These are phyloP conservation scores for Halteria grandinella DNA, from an alignment of 73 alveolate species.

Conservation along the genomic window DNA sequence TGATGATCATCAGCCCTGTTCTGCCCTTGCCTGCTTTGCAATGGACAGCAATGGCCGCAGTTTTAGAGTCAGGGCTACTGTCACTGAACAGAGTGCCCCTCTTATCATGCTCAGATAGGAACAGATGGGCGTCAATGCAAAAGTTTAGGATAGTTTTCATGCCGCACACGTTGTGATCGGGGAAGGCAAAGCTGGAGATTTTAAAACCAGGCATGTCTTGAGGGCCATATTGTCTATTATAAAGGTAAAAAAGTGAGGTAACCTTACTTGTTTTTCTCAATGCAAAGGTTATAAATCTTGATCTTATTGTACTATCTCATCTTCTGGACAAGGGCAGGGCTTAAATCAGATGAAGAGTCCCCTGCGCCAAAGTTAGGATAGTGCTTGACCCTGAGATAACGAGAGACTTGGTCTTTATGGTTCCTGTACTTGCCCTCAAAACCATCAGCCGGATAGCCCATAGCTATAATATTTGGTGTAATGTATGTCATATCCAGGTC, in stretches of 20 bases:
- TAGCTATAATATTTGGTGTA: slow-evolving; percentile 84
- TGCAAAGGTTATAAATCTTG: slow-evolving; percentile 87
- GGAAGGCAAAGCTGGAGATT: slow-evolving; percentile 76
- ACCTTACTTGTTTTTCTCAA: slow-evolving; percentile 54
- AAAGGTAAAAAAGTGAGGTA: no score
- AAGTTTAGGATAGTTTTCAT: slow-evolving; percentile 67
- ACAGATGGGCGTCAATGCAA: slow-evolving; percentile 76
- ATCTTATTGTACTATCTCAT: slow-evolving; percentile 67
- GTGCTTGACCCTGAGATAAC: slow-evolving; percentile 84
- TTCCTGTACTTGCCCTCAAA: slow-evolving; percentile 85
- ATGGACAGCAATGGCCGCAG: slow-evolving; percentile 79
- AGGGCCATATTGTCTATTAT: no score
- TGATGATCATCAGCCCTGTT: slow-evolving; percentile 85
- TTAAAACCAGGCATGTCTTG: no score
- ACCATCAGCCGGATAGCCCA: slow-evolving; percentile 91
- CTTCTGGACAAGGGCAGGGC: no score
- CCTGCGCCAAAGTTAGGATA: no score
- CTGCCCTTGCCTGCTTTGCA: slow-evolving; percentile 95
- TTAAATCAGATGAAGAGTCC: no score
- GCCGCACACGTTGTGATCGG: slow-evolving; percentile 72
- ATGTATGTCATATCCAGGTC: slow-evolving; percentile 87
- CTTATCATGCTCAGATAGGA: slow-evolving; percentile 65
- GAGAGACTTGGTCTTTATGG: slow-evolving; percentile 69
- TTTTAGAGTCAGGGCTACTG: no score
- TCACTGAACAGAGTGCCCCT: no score